Percentiles rank a stretch among this genome's conserved stretches.
phyloP scores from a whole-genome alignment of 768 basidiomycete genomes.

The Phlebiopsis flavidoalba region DNA sequence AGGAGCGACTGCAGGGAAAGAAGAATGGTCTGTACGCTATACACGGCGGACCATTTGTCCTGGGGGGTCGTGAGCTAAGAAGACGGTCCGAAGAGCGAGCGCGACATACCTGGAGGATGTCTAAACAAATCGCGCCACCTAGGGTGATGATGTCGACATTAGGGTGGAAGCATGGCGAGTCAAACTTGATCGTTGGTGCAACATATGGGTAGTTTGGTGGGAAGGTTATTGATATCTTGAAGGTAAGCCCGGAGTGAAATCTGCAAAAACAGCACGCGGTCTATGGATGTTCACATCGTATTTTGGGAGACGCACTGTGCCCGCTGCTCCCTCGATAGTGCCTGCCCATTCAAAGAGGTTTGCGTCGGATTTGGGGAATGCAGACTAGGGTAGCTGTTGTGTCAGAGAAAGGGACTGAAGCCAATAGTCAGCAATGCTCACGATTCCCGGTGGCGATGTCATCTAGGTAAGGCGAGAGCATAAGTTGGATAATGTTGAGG shows the following conservation, averaged over 20 bases:
- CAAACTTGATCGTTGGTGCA: conserved; percentile 81
- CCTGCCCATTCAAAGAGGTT: conserved; percentile 90
- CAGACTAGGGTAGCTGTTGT: conserved; percentile 51
- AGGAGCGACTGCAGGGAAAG: conserved; percentile 84
- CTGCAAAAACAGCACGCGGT: conserved; percentile 29
- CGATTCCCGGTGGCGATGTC: conserved; percentile 86
- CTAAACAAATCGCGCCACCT: conserved; percentile 78
- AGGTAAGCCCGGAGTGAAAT: conserved; percentile 76
- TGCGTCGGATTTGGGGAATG: conserved; percentile 82
- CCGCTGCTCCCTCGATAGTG: conserved; percentile 77
- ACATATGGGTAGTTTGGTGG: conserved; percentile 87
- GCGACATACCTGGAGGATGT: conserved; percentile 73
- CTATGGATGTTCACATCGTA: neutral
- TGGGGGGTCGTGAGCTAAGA: conserved; percentile 21
- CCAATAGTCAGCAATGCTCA: conserved; percentile 31
- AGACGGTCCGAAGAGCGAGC: neutral
- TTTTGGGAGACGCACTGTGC: conserved; percentile 49
- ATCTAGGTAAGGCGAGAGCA: conserved; percentile 42
- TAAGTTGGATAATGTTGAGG: neutral
- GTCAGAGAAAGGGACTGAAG: neutral
- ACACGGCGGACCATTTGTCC: conserved; percentile 94
- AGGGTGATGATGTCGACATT: conserved; percentile 81
- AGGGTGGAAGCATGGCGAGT: conserved; percentile 87
- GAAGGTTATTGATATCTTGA: conserved; percentile 81
- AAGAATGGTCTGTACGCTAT: conserved; percentile 87